Evolutionary conservation across 2,329 filamentous ascomycete species (phyloP), one percentile per base, ranked within the genome.

Genomic region (Salinomyces thailandicus): DNA sequence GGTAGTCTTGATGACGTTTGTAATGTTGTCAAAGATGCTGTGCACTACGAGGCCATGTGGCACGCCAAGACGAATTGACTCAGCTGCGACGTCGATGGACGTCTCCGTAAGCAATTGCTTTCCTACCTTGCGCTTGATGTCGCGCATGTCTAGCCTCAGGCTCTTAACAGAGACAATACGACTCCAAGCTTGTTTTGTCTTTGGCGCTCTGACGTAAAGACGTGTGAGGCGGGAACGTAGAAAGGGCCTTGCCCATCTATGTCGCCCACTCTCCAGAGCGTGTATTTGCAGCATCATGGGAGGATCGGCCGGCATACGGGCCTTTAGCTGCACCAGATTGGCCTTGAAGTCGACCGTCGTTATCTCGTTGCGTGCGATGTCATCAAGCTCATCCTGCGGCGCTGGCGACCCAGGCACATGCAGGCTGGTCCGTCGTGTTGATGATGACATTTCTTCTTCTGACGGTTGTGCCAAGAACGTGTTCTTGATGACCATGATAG

Each of bases 31-130:
- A n/a, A 89, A 82, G 42, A 98, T 81, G 42, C 80, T 81, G 60
- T 91, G 82, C 52, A 96, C 73, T 16, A 93, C 77, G 49, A 98
- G 74, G 50, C 94, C 86, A 60, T 96, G 86, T 2, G 93, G 91
- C 8, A 98, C 79, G 5, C 81, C 85, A 30, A 96, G 58, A 9
- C 91, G 79, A 43, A 95, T 82, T 7, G 87, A 86, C 48, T 96
- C 91, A 0, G 82, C 75, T 27, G 76, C 77, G 6, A 95, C 61
- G 57, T 98, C 91, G 37, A 95, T 75, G 35, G 87, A 81, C 46
- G 77, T 85, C 42, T 94, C 85, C 18, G 86, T 77, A 1, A 77
- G 67, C 30, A 77, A 60, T 16, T 49, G 41, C 39, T 52, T 57
- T 7, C 48, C 49, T 11, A 74, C 68, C 56, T 85, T 89, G 37